These are phyloP conservation scores for Plasmodium vinckei DNA, from an alignment of 169 alveolate genomes.

Conservation along the genomic window DNA sequence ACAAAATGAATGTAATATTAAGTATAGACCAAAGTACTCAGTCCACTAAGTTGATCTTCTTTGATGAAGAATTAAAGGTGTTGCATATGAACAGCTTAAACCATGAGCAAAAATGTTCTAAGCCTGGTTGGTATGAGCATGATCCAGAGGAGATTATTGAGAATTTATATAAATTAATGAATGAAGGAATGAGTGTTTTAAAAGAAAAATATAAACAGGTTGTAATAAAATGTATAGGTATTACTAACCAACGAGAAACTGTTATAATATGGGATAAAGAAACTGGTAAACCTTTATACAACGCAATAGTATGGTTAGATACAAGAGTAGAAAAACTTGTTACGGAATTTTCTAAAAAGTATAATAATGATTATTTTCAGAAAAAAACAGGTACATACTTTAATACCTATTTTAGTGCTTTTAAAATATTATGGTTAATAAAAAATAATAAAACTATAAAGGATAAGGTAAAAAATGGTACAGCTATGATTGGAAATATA, in stretches of 20 bases:
- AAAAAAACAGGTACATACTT: constrained; percentile 92
- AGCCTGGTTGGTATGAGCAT: constrained; percentile 90
- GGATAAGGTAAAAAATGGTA: constrained; percentile 78
- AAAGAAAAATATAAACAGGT: constrained; percentile 69
- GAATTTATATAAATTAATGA: constrained; percentile 81
- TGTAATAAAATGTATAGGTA: constrained; percentile 85
- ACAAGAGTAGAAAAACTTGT: constrained; percentile 89
- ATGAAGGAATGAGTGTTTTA: constrained; percentile 76
- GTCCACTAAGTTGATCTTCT: constrained; percentile 88
- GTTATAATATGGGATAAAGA: constrained; percentile 89
- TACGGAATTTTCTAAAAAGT: constrained; percentile 71
- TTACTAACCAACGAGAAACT: constrained; percentile 91
- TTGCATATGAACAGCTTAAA: constrained; percentile 71
- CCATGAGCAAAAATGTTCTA: constrained; percentile 86
- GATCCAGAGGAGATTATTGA: constrained; percentile 87
- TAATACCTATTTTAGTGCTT: constrained; percentile 92
- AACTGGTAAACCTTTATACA: constrained; percentile 91
- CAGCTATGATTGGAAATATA: constrained; percentile 90
- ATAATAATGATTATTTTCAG: constrained; percentile 83
- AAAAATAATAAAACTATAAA: constrained; percentile 83
- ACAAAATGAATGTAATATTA: constrained; percentile 78
- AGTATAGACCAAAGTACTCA: constrained; percentile 91
- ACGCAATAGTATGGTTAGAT: constrained; percentile 97
- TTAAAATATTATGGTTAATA: constrained; percentile 86
- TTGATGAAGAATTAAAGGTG: constrained; percentile 78